phyloP scores from a whole-genome alignment of 139 green algal species.

The Coelastrella sp. region DNA sequence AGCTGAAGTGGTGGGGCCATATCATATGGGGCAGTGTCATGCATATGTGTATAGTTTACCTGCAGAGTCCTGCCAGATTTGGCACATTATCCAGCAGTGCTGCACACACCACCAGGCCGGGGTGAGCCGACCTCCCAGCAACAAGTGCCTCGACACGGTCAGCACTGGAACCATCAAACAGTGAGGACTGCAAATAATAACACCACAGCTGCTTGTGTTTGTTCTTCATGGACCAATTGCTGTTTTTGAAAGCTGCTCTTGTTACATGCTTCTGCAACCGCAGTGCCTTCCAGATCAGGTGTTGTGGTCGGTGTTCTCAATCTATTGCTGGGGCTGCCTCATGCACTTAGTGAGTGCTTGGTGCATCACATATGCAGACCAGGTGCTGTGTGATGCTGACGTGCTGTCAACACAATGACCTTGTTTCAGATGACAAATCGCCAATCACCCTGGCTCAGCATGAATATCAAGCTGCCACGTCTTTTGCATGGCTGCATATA shows the following conservation, averaged over 20 bases:
- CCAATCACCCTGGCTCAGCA: too few relatives aligned
- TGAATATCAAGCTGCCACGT: too few relatives aligned
- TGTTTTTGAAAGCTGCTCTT: not conserved
- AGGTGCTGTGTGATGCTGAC: too few relatives aligned
- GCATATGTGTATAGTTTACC: constrained; percentile 30
- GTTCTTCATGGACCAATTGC: too few relatives aligned
- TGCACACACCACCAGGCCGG: constrained; percentile 86
- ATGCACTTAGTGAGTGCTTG: too few relatives aligned
- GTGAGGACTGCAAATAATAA: not conserved
- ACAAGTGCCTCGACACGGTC: constrained; percentile 45
- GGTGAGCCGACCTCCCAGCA: constrained; percentile 20
- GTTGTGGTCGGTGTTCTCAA: too few relatives aligned
- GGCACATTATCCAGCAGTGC: constrained; percentile 86
- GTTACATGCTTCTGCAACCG: not conserved
- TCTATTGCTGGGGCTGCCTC: too few relatives aligned
- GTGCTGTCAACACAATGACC: too few relatives aligned
- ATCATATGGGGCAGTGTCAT: not conserved
- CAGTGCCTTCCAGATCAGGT: not conserved
- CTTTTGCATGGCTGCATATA: too few relatives aligned
- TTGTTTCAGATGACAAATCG: too few relatives aligned
- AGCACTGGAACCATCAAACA: constrained; percentile 26
- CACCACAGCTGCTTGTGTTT: not conserved
- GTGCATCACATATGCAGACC: too few relatives aligned
- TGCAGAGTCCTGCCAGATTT: constrained; percentile 87
- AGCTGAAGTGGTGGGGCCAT: too few relatives aligned